Evolutionary conservation across 2,329 filamentous ascomycete species (phyloP).

Genomic region (Colletotrichum plurivorum): DNA sequence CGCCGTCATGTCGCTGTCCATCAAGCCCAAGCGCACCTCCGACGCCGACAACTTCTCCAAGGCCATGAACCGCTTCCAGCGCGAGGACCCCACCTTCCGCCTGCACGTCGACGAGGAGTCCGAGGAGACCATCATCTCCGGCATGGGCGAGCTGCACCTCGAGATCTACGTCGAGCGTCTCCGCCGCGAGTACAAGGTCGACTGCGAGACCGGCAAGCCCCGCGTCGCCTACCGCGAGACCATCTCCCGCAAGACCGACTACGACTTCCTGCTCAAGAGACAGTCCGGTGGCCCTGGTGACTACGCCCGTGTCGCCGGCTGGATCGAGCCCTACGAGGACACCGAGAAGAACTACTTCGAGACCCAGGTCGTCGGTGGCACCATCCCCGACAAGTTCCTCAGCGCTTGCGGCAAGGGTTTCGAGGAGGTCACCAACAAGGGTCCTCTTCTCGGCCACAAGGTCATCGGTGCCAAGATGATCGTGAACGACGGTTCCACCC

Average conservation of each 20-base stretch:
- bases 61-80: conserved; percentile 98
- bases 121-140: conserved; percentile 97
- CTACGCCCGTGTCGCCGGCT: conserved; percentile 92
- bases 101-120: conserved; percentile 93
- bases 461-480: conserved; percentile 93
- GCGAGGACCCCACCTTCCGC: conserved; percentile 97
- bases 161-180: conserved; percentile 99
- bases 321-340: conserved; percentile 85
- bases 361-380: conserved; percentile 88
- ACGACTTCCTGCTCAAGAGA: conserved; percentile 95
- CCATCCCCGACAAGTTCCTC: conserved; percentile 95
- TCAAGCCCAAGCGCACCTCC: conserved; percentile 94
- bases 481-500: conserved; percentile 95
- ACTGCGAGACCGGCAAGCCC: conserved; percentile 94
- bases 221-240: conserved; percentile 98
- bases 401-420: conserved; percentile 97
- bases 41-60: conserved; percentile 97
- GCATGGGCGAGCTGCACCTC: conserved; percentile 97
- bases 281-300: conserved; percentile 97
- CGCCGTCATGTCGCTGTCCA: conserved; percentile 97
- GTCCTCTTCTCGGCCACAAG: conserved; percentile 91
- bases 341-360: conserved; percentile 86
- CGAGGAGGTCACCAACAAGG: conserved; percentile 84
- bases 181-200: conserved; percentile 95
- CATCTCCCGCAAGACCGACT: conserved; percentile 82